Conservation (phyloP, 306 rosid species). For the Quercus dentata region DNA sequence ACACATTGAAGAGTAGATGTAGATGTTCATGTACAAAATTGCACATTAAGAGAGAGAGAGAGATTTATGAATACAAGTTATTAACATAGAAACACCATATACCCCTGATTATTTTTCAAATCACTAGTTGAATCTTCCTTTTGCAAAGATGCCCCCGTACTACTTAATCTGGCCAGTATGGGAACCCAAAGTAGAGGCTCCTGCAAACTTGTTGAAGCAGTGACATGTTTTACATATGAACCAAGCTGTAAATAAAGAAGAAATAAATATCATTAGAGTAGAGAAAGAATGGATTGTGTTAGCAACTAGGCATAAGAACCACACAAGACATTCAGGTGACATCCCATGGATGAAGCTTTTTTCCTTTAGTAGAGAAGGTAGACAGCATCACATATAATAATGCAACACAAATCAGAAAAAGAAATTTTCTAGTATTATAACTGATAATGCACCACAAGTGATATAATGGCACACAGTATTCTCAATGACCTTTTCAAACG, state of each 20-base stretch:
- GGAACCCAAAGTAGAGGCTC: slow-evolving; percentile 42
- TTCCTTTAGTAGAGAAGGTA: neutral
- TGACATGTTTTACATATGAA: slow-evolving; percentile 45
- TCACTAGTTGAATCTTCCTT: slow-evolving; percentile 39
- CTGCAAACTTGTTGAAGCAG: slow-evolving; percentile 35
- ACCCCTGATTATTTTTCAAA: slow-evolving; percentile 44
- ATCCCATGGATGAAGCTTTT: neutral
- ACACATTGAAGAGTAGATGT: neutral
- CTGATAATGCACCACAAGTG: neutral
- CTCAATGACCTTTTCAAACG: neutral
- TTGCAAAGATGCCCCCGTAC: slow-evolving; percentile 51
- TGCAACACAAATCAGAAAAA: neutral
- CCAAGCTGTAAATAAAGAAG: slow-evolving; percentile 42
- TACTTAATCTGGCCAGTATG: slow-evolving; percentile 39
- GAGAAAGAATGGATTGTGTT: neutral
- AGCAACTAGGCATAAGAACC: neutral
- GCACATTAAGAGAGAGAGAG: neutral
- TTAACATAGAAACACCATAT: slow-evolving; percentile 19
- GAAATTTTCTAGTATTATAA: neutral
- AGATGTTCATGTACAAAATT: slow-evolving; percentile 6
- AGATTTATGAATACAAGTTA: neutral
- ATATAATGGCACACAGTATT: neutral
- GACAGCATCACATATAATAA: neutral
- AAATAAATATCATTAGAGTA: slow-evolving; percentile 12
- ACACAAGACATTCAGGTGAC: neutral